phyloP scores from a whole-genome alignment of 495 filamentous ascomycete species.

The Aspergillus funiculosus region DNA sequence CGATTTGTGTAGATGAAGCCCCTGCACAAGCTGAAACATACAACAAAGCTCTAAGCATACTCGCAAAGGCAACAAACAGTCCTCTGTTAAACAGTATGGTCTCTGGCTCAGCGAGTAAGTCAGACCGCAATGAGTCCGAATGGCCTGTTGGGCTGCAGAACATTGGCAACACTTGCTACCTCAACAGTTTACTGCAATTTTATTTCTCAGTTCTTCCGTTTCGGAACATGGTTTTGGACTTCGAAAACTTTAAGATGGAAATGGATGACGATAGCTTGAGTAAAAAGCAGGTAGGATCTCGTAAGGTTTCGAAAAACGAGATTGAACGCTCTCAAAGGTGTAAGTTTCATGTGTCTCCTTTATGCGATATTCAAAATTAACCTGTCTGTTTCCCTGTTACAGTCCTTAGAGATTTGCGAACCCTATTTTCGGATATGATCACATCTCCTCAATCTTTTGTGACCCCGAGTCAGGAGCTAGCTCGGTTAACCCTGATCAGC shows the following conservation, averaged over 20 bases:
- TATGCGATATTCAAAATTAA: slow-evolving; percentile 3
- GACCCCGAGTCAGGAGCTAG: slow-evolving; percentile 70
- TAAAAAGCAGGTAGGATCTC: slow-evolving; percentile 60
- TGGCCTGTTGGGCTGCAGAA: slow-evolving; percentile 84
- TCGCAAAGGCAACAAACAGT: slow-evolving; percentile 46
- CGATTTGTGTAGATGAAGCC: slow-evolving; percentile 44
- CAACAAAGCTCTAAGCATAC: slow-evolving; percentile 43
- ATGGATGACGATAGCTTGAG: slow-evolving; percentile 53
- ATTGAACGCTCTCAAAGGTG: slow-evolving; percentile 65
- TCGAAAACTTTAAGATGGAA: slow-evolving; percentile 61
- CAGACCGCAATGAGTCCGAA: slow-evolving; percentile 34
- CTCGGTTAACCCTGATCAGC: slow-evolving; percentile 69
- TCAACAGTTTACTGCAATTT: slow-evolving; percentile 94
- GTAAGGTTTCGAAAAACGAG: slow-evolving; percentile 53
- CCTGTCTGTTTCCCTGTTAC: background rate
- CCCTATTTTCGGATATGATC: slow-evolving; percentile 68
- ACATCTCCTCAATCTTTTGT: slow-evolving; percentile 47
- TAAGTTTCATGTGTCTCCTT: slow-evolving; percentile 37
- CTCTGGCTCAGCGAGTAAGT: slow-evolving; percentile 28
- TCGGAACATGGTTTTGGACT: slow-evolving; percentile 70
- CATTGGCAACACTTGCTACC: slow-evolving; percentile 95
- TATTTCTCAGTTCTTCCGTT: slow-evolving; percentile 84
- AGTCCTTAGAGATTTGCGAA: slow-evolving; percentile 69
- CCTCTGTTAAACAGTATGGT: slow-evolving; percentile 34
- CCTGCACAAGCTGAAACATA: slow-evolving; percentile 45